A percentile compares a stretch with the other conserved stretches of the same genome.
Conservation (phyloP, 208 protist species). For the Leishmania tropica region DNA sequence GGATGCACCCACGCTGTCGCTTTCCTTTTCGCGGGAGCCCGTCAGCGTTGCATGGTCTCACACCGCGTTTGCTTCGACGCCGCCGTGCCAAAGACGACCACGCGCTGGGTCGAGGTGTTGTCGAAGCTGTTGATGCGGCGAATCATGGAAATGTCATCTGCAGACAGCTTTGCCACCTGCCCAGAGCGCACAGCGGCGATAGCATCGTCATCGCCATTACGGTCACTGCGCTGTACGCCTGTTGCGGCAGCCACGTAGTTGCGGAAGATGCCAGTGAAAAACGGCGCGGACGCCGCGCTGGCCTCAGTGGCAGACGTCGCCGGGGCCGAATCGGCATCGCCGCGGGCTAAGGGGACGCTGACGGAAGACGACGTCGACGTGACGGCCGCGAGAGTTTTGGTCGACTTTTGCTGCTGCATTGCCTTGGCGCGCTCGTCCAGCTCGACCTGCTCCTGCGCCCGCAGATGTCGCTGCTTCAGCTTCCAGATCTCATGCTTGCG, state of each 20-base stretch:
- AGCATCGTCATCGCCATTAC: not conserved
- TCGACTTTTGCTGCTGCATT: conserved; percentile 15
- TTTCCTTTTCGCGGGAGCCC: too few relatives aligned
- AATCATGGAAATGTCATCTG: conserved; percentile 80
- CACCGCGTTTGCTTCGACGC: conserved; percentile 22
- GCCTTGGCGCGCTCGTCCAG: conserved; percentile 24
- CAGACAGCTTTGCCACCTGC: conserved; percentile 44
- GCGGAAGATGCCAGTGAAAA: not conserved
- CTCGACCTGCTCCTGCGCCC: conserved; percentile 43
- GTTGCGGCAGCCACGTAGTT: not conserved
- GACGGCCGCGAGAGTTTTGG: not conserved
- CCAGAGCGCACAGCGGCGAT: conserved; percentile 18
- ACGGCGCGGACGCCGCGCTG: not conserved
- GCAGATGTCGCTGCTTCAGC: conserved; percentile 60
- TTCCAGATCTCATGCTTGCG: conserved; percentile 88
- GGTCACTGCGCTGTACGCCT: not conserved
- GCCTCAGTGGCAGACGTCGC: not conserved
- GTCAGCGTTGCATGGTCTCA: not conserved
- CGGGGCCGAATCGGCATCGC: not conserved
- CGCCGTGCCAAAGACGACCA: conserved; percentile 73
- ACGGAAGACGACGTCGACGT: not conserved
- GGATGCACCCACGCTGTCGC: not conserved
- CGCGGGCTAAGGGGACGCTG: not conserved
- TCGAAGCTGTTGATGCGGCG: conserved; percentile 83
- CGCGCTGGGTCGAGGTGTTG: conserved; percentile 68